Conservation (phyloP, 2,329 filamentous ascomycete genomes). For the Epichloe gansuensis region DNA sequence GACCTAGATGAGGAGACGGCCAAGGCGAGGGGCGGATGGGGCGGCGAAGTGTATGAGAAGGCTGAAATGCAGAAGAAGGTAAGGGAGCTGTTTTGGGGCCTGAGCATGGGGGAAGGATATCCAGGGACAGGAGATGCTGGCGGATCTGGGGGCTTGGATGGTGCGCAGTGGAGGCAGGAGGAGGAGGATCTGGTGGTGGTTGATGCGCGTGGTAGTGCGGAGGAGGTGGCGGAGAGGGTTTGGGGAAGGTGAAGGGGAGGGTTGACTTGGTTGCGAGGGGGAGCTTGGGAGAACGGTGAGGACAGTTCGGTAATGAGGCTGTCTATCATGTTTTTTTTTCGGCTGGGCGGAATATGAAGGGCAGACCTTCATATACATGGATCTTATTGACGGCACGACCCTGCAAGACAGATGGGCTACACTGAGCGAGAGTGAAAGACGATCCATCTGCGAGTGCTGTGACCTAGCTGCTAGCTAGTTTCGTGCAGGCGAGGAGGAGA, state of each 20-base stretch:
- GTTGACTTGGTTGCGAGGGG: slow-evolving; percentile 37
- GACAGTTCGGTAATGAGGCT: slow-evolving; percentile 19
- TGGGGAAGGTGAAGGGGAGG: slow-evolving; percentile 38
- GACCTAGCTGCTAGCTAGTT: too few species aligned
- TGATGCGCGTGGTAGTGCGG: slow-evolving; percentile 40
- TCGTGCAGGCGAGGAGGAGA: too few species aligned
- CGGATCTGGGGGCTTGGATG: slow-evolving; percentile 12
- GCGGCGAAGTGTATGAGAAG: slow-evolving; percentile 79
- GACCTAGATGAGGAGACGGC: slow-evolving; percentile 67
- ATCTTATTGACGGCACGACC: too few species aligned
- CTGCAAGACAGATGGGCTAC: too few species aligned
- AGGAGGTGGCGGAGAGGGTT: slow-evolving; percentile 44
- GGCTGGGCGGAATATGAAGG: too few species aligned
- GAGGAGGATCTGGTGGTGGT: slow-evolving; percentile 42
- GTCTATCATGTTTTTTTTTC: too few species aligned
- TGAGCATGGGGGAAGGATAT: slow-evolving; percentile 34
- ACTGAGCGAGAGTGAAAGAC: too few species aligned
- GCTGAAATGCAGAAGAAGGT: slow-evolving; percentile 72
- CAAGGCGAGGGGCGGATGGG: slow-evolving; percentile 70
- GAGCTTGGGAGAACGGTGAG: slow-evolving; percentile 35
- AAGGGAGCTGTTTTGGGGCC: slow-evolving; percentile 55
- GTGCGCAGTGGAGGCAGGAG: slow-evolving; percentile 30
- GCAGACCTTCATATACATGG: too few species aligned
- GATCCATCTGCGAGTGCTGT: too few species aligned
- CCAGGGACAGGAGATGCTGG: slow-evolving; percentile 14